Conservation (phyloP, 441 rosid species). For the Adansonia grandidieri region DNA sequence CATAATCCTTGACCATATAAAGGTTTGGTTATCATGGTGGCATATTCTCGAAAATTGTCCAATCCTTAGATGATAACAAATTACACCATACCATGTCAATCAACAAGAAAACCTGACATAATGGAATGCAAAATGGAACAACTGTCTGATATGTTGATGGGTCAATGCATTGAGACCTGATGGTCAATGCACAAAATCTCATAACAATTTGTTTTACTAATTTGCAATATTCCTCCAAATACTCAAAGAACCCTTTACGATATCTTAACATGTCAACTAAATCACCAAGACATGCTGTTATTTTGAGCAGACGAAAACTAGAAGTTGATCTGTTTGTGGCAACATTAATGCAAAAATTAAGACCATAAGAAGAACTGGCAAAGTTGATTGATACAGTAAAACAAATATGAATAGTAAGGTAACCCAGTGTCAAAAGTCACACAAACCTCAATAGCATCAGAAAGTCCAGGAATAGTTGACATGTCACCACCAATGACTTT, state of each 20-base stretch:
- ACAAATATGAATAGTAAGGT: not conserved
- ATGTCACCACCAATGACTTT: conserved; percentile 92
- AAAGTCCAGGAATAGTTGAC: conserved; percentile 82
- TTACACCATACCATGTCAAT: not conserved
- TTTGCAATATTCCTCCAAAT: too few relatives aligned
- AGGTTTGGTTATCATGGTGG: not conserved
- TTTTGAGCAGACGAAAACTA: conserved; percentile 6
- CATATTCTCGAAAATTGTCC: not conserved
- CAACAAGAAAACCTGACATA: not conserved
- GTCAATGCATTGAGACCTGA: not conserved
- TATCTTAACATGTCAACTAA: not conserved
- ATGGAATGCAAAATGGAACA: not conserved
- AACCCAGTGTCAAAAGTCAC: conserved; percentile 16
- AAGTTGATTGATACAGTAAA: not conserved
- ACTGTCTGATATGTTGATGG: not conserved
- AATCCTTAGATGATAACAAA: not conserved
- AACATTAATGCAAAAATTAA: not conserved
- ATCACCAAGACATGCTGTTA: not conserved
- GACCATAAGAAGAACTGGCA: not conserved
- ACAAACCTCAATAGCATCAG: conserved; percentile 86
- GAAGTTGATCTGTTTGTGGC: not conserved
- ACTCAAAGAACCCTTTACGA: not conserved
- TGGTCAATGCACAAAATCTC: not conserved
- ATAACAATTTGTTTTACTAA: not conserved
- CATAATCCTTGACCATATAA: not conserved